Evolutionary conservation across 2,329 filamentous ascomycete species (phyloP).

Genomic region (Trichoderma harzianum): DNA sequence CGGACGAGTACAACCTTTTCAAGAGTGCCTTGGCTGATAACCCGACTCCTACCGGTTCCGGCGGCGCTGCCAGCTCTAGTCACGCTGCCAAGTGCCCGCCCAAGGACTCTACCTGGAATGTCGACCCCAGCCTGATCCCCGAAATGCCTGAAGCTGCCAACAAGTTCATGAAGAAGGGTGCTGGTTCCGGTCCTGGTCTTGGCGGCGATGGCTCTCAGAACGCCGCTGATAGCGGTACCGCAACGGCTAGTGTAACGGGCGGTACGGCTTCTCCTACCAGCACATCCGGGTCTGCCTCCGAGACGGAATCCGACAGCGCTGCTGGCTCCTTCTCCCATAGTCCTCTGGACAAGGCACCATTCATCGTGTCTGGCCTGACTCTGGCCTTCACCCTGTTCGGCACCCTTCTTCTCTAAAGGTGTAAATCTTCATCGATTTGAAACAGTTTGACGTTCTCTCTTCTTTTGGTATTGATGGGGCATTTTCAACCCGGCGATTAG

Average conservation of each 20-base stretch:
- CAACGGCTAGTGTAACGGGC: constrained; percentile 40
- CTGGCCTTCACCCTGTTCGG: constrained; percentile 39
- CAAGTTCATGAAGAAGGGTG: constrained; percentile 53
- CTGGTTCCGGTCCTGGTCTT: constrained; percentile 53
- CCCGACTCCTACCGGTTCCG: constrained; percentile 49
- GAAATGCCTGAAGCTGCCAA: constrained; percentile 49
- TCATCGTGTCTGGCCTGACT: constrained; percentile 36
- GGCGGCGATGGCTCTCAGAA: constrained; percentile 53
- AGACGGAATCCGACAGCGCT: constrained; percentile 30
- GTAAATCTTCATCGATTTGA: background rate
- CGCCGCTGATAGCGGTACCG: constrained; percentile 44
- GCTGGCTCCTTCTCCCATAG: constrained; percentile 28
- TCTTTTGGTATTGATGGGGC: constrained; percentile 11
- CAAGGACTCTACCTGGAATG: constrained; percentile 47
- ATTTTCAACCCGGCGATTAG: constrained; percentile 14
- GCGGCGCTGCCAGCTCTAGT: constrained; percentile 48
- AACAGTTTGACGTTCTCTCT: background rate
- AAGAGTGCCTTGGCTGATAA: constrained; percentile 47
- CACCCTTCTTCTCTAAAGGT: constrained; percentile 38
- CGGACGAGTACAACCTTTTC: constrained; percentile 58
- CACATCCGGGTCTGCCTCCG: constrained; percentile 11
- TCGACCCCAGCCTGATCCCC: constrained; percentile 49
- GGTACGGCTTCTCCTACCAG: constrained; percentile 32
- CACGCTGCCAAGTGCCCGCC: constrained; percentile 49
- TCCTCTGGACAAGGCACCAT: constrained; percentile 30